Base-by-base conservation (phyloP, 2,329 filamentous ascomycete genomes). In the Fusarium palustre region DNA sequence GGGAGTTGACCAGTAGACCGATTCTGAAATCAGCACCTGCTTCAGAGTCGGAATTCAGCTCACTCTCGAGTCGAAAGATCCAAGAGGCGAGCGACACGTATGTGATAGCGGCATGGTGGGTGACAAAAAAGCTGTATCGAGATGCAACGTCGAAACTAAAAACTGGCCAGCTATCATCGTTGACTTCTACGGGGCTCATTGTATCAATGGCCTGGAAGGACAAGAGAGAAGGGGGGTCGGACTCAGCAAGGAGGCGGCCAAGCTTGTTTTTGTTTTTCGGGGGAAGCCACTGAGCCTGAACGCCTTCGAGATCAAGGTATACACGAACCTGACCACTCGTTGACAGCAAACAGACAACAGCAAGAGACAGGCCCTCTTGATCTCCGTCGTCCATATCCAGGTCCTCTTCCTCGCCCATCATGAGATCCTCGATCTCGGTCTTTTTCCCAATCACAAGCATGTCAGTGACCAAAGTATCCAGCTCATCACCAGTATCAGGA, bases 261-360 rank as follows among this genome's bases (percentile, higher is more conserved):
- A 81, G 64, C 70, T 81, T 86, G 2, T 81, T 82, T 71, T 84
- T 88, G 71, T 80, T 82, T 59, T 84, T 86, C 9, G 87, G 86
- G 1, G 87, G 87, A 22, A 91, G 79, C 88, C 88, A 91, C 74
- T 90, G 86, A n/a, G 88, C 88, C 74, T 90, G 85, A 18, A 90
- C 83, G 2, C 87, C 87, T 12, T 89, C 85, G 3, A 88, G 71
- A 69, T 91, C 88, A 15, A 91, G 80, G 69, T 88, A 90, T 38
- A 91, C 81, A 43, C 87, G 84, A 58, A 90, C 80, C 72, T 87
- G 87, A 5, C 88, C 88, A 69, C 86, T 89, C 4, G 84, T 86
- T 2, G 87, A 87, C 3, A 90, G 79, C 11, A 90, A 77, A 72
- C 88, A 90, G 46, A 91, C 75, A 33, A 90, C 80, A 7, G 86